Evolutionary conservation across 331 rosid species (phyloP), one percentile per base, ranked within the genome.

Genomic region (Acacia pycnantha): DNA sequence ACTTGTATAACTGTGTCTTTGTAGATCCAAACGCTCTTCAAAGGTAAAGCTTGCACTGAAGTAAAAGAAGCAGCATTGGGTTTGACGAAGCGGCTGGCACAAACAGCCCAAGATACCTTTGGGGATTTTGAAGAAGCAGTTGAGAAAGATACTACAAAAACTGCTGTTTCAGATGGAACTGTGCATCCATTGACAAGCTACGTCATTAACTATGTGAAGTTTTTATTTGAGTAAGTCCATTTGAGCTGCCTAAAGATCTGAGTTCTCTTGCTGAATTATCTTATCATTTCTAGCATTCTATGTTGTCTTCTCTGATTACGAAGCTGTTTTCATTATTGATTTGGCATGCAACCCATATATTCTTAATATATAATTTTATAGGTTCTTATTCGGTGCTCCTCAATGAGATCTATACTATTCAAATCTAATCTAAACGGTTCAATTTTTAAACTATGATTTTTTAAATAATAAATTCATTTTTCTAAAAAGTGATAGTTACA

Each of bases 61-160:
- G 94, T 92, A 70, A 89, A 90, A 89, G 99, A 92, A 62, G 94
- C 93, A 27, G 98, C 99, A 8, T 83, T 85, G 78, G 72, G 97
- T 86, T 74, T 96, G 93, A 91, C 99, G 33, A 96, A 94, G 91
- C 87, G 91, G 71, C 97, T 96, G 77, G 98, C 99, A 35, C 97
- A 89, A 86, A 94, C 99, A 8, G 99, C 99, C 2, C 94, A 94
- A 80, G 96, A 91, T 47, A 96, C 99, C 2, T 96, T 96, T 82
- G 97, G 99, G 65, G 99, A 96, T 91, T 96, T 96, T 91, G 98
- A 96, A 87, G 99, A 92, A 88, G 99, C 99, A 6, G 98, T 96
- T 86, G 98, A 96, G 83, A 94, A 94, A 85, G 98, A 96, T 87
- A 97, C 98, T 29, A 96, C 99, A 1, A 96, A 96, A 83, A 96